A percentile compares a stretch with the other conserved stretches of the same genome.
These are phyloP conservation scores for Starmerella tilneyi DNA, from an alignment of 805 yeast genomes.

Conservation along the genomic window DNA sequence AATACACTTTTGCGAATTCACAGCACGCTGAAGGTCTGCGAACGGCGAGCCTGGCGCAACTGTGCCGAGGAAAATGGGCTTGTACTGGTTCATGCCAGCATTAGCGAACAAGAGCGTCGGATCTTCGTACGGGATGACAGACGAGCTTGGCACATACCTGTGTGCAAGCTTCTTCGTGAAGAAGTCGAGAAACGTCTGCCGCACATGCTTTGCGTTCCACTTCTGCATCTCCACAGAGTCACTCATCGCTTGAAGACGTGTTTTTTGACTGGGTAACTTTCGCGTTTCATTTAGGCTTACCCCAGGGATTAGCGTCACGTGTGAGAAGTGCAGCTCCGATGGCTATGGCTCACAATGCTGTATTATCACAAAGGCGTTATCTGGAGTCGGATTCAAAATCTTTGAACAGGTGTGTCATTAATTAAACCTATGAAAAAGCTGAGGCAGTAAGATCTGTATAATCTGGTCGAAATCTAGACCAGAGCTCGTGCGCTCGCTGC, in stretches of 20 bases:
- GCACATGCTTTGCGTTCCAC: conserved; percentile 41
- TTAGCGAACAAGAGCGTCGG: conserved; percentile 94
- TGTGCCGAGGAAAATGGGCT: conserved; percentile 93
- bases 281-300: background rate
- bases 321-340: no score
- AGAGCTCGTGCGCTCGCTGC: no score
- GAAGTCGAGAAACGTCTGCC: conserved; percentile 75
- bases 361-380: no score
- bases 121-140: conserved; percentile 95
- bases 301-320: background rate
- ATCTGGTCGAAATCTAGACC: no score
- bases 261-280: background rate
- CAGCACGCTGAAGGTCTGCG: conserved; percentile 74
- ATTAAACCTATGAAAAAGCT: no score
- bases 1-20: conserved; percentile 94
- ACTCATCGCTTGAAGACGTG: background rate
- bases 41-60: conserved; percentile 91
- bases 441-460: no score
- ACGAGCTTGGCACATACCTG: conserved; percentile 79
- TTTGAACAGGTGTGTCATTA: no score
- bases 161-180: conserved; percentile 58
- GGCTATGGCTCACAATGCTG: no score
- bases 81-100: conserved; percentile 99
- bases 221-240: conserved; percentile 15
- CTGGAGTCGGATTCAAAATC: no score